Conservation (phyloP, 129 eudicot genomes). For the Saussurea involucrata region DNA sequence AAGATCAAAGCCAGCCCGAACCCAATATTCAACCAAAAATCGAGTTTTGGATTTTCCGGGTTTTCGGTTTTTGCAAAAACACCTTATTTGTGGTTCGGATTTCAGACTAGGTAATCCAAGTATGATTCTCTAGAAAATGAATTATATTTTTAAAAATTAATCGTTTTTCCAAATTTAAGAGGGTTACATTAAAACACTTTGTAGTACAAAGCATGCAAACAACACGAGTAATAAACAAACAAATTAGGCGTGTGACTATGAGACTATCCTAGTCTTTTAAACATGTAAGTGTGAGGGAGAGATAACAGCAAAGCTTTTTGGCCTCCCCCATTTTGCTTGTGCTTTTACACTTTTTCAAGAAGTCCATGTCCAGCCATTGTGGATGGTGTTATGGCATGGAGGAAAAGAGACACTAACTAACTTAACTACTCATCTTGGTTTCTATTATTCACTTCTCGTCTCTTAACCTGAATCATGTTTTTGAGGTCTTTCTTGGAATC, state of each 20-base stretch:
- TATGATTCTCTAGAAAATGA: too few species aligned
- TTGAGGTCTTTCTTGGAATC: constrained; percentile 46
- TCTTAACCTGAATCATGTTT: constrained; percentile 42
- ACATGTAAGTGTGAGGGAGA: constrained; percentile 16
- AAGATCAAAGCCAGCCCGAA: too few species aligned
- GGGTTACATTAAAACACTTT: too few species aligned
- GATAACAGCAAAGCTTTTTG: neutral
- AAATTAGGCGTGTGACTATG: neutral
- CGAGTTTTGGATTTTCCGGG: too few species aligned
- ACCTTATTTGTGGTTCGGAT: too few species aligned
- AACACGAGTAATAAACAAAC: neutral
- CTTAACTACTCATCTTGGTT: neutral
- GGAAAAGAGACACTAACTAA: neutral
- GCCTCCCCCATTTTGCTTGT: neutral
- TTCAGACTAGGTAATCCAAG: too few species aligned
- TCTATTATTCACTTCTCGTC: constrained; percentile 10
- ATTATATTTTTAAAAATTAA: too few species aligned
- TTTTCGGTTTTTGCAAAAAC: too few species aligned
- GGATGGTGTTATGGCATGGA: neutral
- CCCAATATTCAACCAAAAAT: too few species aligned
- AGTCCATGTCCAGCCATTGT: neutral
- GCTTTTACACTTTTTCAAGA: neutral
- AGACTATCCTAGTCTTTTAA: neutral
- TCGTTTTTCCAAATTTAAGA: too few species aligned
- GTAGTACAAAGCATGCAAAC: neutral